Conservation (phyloP, 805 yeast genomes). For the Spathaspora boniae region DNA sequence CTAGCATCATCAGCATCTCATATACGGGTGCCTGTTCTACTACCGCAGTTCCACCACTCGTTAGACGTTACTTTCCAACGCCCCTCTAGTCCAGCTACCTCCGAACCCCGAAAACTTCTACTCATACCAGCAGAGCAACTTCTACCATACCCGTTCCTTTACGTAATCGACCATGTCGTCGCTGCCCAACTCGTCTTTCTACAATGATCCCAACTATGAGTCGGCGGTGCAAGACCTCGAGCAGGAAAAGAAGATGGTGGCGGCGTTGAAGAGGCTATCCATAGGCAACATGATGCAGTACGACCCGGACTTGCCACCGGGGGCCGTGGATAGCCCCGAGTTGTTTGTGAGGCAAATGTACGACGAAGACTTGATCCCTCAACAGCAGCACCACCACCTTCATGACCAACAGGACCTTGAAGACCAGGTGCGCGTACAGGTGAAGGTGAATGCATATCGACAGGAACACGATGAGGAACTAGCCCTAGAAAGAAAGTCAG, state of each 20-base stretch:
- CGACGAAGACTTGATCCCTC: constrained; percentile 6
- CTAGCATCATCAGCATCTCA: too few relatives aligned
- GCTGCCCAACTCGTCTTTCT: background rate
- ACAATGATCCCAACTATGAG: constrained; percentile 21
- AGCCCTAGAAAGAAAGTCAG: background rate
- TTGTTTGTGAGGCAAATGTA: constrained; percentile 12
- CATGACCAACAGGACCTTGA: constrained; percentile 3
- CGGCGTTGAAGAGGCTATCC: constrained; percentile 68
- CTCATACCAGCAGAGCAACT: too few relatives aligned
- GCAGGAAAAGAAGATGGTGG: constrained; percentile 68
- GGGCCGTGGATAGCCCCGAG: constrained; percentile 24
- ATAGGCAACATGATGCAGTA: constrained; percentile 58
- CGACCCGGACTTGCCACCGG: constrained; percentile 70
- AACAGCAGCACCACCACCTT: background rate
- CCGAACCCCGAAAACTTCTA: too few relatives aligned
- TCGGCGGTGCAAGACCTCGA: constrained; percentile 74
- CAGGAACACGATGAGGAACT: constrained; percentile 1
- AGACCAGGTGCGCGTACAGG: background rate
- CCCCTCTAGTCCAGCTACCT: too few relatives aligned
- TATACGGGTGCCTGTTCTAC: too few relatives aligned
- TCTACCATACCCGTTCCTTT: background rate
- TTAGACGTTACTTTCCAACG: too few relatives aligned
- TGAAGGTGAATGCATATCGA: constrained; percentile 10
- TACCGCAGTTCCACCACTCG: too few relatives aligned
- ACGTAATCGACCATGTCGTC: background rate